Percentiles rank a stretch among this genome's conserved stretches.
Conservation (phyloP, 2,329 filamentous ascomycete genomes). For the Teratosphaeria epicoccoides region DNA sequence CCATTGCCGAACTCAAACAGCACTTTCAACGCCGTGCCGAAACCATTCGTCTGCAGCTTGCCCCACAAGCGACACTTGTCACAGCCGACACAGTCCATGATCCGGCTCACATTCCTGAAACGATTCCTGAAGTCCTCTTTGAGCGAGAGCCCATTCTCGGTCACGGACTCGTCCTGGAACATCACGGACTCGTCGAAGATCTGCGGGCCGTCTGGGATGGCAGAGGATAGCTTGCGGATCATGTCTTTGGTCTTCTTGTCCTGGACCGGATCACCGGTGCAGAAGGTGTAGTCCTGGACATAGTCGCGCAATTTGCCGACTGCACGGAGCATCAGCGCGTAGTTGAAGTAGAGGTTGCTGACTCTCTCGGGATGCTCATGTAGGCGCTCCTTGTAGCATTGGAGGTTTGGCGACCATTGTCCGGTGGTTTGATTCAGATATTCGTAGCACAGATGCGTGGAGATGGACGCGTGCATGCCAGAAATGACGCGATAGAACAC, state of each 20-base stretch:
- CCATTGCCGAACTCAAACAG: slow-evolving; percentile 82
- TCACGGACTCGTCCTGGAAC: slow-evolving; percentile 53
- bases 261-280: slow-evolving; percentile 70
- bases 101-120: slow-evolving; percentile 88
- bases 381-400: slow-evolving; percentile 80
- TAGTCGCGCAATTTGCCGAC: slow-evolving; percentile 81
- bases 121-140: slow-evolving; percentile 97
- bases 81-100: slow-evolving; percentile 98
- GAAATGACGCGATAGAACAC: slow-evolving; percentile 93
- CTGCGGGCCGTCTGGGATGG: slow-evolving; percentile 54
- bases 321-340: slow-evolving; percentile 84
- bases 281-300: slow-evolving; percentile 79
- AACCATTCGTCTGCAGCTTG: slow-evolving; percentile 89
- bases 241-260: slow-evolving; percentile 71
- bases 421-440: slow-evolving; percentile 93
- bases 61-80: slow-evolving; percentile 98
- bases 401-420: slow-evolving; percentile 79
- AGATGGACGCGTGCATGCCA: slow-evolving; percentile 97
- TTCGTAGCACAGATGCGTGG: slow-evolving; percentile 89
- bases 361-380: slow-evolving; percentile 80
- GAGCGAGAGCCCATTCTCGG: slow-evolving; percentile 50
- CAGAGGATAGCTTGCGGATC: slow-evolving; percentile 63
- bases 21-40: slow-evolving; percentile 88
- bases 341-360: slow-evolving; percentile 98
- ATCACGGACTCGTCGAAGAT: slow-evolving; percentile 94